These are phyloP conservation scores for Wickerhamiella sorbophila DNA, from an alignment of 805 yeast genomes.

Conservation along the genomic window DNA sequence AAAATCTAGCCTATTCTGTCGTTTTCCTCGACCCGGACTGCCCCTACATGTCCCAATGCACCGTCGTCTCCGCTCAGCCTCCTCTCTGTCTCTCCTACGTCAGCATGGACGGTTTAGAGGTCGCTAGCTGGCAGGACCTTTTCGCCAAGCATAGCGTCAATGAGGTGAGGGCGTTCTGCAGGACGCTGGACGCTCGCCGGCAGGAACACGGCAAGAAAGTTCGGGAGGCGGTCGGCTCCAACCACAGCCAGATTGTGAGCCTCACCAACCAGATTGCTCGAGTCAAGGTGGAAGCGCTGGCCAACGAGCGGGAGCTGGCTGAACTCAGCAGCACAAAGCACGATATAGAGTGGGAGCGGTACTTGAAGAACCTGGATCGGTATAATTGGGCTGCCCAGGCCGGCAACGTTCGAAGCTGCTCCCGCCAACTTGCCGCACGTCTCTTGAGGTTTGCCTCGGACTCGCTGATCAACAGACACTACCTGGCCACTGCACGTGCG, in stretches of 20 bases:
- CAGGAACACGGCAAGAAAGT: slow-evolving; percentile 2
- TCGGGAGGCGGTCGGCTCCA: slow-evolving; percentile 8
- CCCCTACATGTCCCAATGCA: no score
- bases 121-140: slow-evolving; percentile 10
- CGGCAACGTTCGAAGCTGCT: background rate
- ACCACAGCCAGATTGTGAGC: slow-evolving; percentile 8
- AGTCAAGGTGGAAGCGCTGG: background rate
- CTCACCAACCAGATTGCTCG: slow-evolving; percentile 6
- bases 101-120: background rate
- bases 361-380: background rate
- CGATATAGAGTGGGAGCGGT: background rate
- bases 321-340: background rate
- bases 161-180: slow-evolving; percentile 7
- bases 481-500: slow-evolving; percentile 8
- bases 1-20: no score
- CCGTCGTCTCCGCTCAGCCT: no score
- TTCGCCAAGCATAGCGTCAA: slow-evolving; percentile 7
- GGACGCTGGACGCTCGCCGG: slow-evolving; percentile 3
- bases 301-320: background rate
- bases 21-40: no score
- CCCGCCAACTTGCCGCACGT: background rate
- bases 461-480: slow-evolving; percentile 6
- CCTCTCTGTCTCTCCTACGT: background rate
- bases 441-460: slow-evolving; percentile 4
- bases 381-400: background rate